phyloP scores from a whole-genome alignment of 192 early-diverging fungal genomes.

The Diversispora eburnea region DNA sequence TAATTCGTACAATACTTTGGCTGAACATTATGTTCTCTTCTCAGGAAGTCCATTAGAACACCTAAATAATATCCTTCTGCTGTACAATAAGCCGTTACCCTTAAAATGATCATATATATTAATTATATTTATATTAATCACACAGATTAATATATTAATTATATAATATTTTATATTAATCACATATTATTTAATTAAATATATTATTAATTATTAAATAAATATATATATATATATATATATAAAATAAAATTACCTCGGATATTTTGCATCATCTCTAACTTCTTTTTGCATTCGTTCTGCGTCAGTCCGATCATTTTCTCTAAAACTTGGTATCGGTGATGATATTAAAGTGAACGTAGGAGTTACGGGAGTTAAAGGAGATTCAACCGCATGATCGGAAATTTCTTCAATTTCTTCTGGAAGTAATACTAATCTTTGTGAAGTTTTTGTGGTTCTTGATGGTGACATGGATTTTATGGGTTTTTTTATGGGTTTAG shows the following conservation, averaged over 20 bases:
- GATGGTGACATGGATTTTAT: constrained; percentile 50
- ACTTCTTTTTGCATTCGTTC: constrained; percentile 54
- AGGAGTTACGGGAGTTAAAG: constrained; percentile 29
- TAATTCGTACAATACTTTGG: constrained; percentile 32
- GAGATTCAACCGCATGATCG: constrained; percentile 20
- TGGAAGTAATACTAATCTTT: constrained; percentile 86
- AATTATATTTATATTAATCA: neutral
- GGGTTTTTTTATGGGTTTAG: neutral
- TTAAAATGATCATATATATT: constrained; percentile 16
- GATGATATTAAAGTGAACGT: too few species aligned
- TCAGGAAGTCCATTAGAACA: constrained; percentile 43
- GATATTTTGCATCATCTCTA: constrained; percentile 42
- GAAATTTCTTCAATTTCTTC: constrained; percentile 33
- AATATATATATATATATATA: neutral
- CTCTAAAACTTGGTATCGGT: neutral
- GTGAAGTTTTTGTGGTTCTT: constrained; percentile 84
- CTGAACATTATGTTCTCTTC: constrained; percentile 45
- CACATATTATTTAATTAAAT: neutral
- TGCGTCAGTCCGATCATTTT: constrained; percentile 43
- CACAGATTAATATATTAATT: neutral
- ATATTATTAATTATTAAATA: neutral
- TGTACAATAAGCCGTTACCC: constrained; percentile 77
- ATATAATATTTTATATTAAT: neutral
- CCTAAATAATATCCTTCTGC: constrained; percentile 58
- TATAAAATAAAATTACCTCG: constrained; percentile 34